Percentiles rank a stretch among this genome's conserved stretches.
These are phyloP conservation scores for Lizonia empirigonia DNA, from an alignment of 2,329 filamentous ascomycete genomes.

Conservation along the genomic window DNA sequence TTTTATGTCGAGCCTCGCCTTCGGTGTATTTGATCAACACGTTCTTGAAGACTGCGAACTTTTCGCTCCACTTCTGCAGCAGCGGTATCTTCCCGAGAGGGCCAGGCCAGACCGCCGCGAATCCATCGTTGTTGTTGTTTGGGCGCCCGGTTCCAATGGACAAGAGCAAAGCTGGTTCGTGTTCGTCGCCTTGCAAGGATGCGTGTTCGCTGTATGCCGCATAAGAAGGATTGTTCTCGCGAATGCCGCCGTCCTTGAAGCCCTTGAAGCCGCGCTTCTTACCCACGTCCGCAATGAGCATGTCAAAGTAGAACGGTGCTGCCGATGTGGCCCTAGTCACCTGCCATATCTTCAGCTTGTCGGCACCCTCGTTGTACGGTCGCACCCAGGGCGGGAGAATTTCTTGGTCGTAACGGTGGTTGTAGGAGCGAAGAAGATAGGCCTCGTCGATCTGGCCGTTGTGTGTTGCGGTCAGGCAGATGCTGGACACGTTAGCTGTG, in stretches of 20 bases:
- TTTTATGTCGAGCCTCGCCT: slow-evolving; percentile 55
- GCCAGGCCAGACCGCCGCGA: slow-evolving; percentile 54
- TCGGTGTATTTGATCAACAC: slow-evolving; percentile 59
- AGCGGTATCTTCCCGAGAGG: slow-evolving; percentile 51
- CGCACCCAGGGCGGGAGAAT: slow-evolving; percentile 54
- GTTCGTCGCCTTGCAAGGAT: slow-evolving; percentile 52
- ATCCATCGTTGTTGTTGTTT: slow-evolving; percentile 53
- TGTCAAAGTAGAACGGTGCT: slow-evolving; percentile 59
- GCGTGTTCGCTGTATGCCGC: slow-evolving; percentile 56
- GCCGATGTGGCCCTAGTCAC: slow-evolving; percentile 60
- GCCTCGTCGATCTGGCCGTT: slow-evolving; percentile 55
- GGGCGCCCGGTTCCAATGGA: slow-evolving; percentile 56
- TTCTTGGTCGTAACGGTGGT: slow-evolving; percentile 51
- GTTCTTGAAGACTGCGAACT: slow-evolving; percentile 57
- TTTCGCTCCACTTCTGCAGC: slow-evolving; percentile 55
- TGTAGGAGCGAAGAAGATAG: slow-evolving; percentile 56
- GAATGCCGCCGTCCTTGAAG: slow-evolving; percentile 59
- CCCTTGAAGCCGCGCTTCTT: slow-evolving; percentile 44
- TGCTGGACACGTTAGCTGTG: slow-evolving; percentile 24
- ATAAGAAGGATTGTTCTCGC: slow-evolving; percentile 57
- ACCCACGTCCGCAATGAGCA: slow-evolving; percentile 52
- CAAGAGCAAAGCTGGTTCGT: slow-evolving; percentile 53
- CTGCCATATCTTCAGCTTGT: slow-evolving; percentile 57
- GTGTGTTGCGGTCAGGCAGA: slow-evolving; percentile 57
- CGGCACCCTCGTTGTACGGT: slow-evolving; percentile 55